phyloP scores from a whole-genome alignment of 345 rosid species.

The Salix viminalis region DNA sequence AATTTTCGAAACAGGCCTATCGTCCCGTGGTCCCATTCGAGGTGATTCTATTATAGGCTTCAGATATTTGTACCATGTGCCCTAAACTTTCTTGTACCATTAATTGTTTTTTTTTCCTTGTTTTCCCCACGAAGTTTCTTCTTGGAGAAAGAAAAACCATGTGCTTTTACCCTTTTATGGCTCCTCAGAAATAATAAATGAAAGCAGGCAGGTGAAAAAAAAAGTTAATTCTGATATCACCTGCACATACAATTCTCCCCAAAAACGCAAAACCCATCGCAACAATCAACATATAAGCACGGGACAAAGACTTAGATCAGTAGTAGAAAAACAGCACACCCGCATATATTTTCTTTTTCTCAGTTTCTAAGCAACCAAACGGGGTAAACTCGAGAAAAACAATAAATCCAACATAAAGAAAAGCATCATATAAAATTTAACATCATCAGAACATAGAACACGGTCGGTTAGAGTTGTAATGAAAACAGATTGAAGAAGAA shows the following conservation, averaged over 20 bases:
- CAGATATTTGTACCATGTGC: not conserved
- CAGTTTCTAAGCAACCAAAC: slow-evolving; percentile 1
- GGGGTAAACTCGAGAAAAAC: not conserved
- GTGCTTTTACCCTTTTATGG: not conserved
- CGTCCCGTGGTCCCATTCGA: not conserved
- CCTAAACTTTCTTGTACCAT: not conserved
- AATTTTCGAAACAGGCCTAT: too few relatives aligned
- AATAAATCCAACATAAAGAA: not conserved
- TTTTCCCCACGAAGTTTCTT: not conserved
- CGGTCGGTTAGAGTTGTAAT: not conserved
- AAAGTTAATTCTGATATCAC: not conserved
- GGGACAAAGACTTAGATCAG: not conserved
- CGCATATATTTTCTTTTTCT: not conserved
- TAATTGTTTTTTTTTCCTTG: not conserved
- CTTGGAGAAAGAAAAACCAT: slow-evolving; percentile 1
- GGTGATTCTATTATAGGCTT: not conserved
- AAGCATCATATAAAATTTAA: not conserved
- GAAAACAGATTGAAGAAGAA: not conserved
- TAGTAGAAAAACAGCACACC: not conserved
- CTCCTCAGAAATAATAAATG: not conserved
- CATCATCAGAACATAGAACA: not conserved
- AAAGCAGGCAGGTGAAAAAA: not conserved
- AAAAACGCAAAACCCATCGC: not conserved
- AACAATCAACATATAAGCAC: not conserved
- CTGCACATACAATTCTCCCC: not conserved